A percentile compares a stretch with the other conserved stretches of the same genome.
Evolutionary conservation across 2,329 filamentous ascomycete genomes (phyloP).

Genomic region (Calonectria leucothoes): DNA sequence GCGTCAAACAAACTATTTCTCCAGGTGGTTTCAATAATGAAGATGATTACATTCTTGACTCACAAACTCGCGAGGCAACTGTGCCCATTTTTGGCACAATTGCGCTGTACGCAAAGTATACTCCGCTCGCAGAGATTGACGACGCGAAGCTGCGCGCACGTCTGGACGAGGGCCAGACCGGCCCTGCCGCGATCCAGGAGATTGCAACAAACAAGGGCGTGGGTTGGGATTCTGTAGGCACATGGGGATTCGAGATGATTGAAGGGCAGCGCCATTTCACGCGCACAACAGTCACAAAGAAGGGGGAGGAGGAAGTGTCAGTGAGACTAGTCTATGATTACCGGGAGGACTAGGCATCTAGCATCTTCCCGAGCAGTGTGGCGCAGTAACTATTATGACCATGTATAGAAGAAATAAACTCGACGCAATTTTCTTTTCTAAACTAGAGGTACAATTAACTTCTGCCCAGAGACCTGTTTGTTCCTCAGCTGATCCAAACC

Average conservation of each 20-base stretch:
- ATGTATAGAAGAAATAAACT: too few relatives aligned
- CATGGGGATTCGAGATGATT: background rate
- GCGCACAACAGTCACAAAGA: background rate
- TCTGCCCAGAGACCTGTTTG: background rate
- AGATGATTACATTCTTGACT: background rate
- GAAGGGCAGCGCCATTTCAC: background rate
- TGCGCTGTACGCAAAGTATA: background rate
- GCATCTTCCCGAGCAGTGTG: background rate
- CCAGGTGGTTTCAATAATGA: background rate
- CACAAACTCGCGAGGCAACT: background rate
- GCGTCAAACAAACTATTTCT: background rate
- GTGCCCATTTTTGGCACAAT: background rate
- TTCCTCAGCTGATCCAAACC: background rate
- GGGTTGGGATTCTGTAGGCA: background rate
- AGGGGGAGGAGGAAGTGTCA: background rate
- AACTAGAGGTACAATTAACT: background rate
- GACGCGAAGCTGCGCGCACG: background rate
- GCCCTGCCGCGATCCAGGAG: background rate
- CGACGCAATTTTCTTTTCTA: background rate
- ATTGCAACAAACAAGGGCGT: background rate
- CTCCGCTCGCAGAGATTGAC: background rate
- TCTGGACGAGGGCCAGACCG: background rate
- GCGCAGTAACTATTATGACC: too few relatives aligned
- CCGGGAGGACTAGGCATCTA: background rate
- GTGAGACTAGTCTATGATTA: background rate